Percentiles rank a stretch among this genome's conserved stretches.
Evolutionary conservation across 225 moss, liverwort and hornwort species (phyloP).

Genomic region (Neckera pumila): DNA sequence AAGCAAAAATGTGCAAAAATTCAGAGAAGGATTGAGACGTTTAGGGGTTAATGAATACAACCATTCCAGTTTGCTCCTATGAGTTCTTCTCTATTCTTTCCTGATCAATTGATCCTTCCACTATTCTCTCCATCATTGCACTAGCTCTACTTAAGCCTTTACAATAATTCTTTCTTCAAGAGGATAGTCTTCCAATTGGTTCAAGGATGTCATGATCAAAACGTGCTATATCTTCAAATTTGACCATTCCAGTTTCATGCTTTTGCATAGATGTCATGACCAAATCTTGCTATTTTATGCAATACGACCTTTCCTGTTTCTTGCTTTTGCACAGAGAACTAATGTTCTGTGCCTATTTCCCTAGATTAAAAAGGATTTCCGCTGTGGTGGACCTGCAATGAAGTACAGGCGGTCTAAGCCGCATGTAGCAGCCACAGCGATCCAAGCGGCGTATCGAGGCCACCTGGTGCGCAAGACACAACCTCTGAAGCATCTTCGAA

Average conservation of each 20-base stretch:
- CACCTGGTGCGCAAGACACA: constrained; percentile 37
- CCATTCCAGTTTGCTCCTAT: neutral
- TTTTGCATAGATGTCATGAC: neutral
- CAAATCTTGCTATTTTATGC: neutral
- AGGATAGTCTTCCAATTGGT: neutral
- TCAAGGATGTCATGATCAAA: neutral
- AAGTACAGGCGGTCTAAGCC: constrained; percentile 13
- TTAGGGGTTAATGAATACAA: neutral
- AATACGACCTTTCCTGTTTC: neutral
- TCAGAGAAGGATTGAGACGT: too few relatives aligned
- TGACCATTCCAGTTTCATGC: neutral
- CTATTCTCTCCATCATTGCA: neutral
- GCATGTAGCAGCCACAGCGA: constrained; percentile 28
- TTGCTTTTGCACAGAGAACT: neutral
- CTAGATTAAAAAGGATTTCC: neutral
- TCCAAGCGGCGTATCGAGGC: constrained; percentile 40
- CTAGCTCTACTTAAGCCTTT: neutral
- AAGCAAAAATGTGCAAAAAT: too few relatives aligned
- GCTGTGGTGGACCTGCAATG: constrained; percentile 14
- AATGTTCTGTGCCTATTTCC: neutral
- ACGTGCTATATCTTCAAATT: neutral
- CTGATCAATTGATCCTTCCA: neutral
- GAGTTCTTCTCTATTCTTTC: neutral
- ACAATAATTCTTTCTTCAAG: neutral
- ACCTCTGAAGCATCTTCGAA: constrained; percentile 36